Base-by-base conservation (phyloP, 805 yeast species). In the Starmerella gropengiesseri region DNA sequence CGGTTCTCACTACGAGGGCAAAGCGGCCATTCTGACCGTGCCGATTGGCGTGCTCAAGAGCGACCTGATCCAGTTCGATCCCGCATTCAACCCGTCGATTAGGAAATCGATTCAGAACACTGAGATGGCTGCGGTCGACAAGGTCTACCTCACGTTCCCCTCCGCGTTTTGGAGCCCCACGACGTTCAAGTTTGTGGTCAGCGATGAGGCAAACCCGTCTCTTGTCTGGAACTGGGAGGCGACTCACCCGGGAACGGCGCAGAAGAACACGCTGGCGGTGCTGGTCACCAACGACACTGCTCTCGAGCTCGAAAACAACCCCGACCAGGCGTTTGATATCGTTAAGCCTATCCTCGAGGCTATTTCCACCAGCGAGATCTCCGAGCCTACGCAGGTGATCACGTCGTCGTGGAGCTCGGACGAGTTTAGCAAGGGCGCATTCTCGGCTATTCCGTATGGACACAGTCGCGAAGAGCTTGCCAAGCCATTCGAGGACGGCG, bases 251-350 rank as follows among this genome's bases (percentile, higher is more conserved):
- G 45, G 41, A 12, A 54, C 64, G 4, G 65, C 66, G 16, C 44
- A 45, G 26, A 41, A 43, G 36, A 36, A 50, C 37, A 65, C 80
- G 8, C 59, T 85, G 19, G 66, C 76, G 16, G 64, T 76, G 30
- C 63, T 85, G 29, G 77, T 78, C 19, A 87, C 81, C 51, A 74
- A 80, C 0, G 79, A 81, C 2, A 57, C 80, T 18, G 81, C 94
- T 0, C 69, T 69, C n/a, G 69, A 68, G 50, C 51, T 70, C 14
- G 75, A 72, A 50, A 32, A 44, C n/a, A 57, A 73, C 40, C 75
- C 77, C 1, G 43, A 45, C 9, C 23, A 39, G 7, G 59, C 56
- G 1, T 55, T 48, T 43, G 49, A 48, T 19, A 11, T 42, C 7
- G 50, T 56, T 17, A 48, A 44, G 41, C 59, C 59, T 12, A 41